These are phyloP conservation scores for Fusarium lateritium DNA, from an alignment of 2,329 filamentous ascomycete genomes.

Conservation along the genomic window DNA sequence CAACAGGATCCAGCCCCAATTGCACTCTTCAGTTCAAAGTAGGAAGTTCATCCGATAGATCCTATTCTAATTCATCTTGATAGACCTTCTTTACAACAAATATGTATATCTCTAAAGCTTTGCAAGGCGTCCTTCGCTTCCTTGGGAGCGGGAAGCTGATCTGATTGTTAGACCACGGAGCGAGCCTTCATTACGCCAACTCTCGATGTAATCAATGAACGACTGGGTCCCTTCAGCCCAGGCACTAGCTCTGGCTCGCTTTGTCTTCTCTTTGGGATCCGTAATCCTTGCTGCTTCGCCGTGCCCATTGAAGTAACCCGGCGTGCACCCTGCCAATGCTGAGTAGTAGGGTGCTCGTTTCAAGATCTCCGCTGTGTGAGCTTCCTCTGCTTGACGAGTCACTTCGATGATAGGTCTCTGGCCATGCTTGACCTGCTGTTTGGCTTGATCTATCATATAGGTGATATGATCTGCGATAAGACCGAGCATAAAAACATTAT, in stretches of 20 bases:
- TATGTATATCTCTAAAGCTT: background rate
- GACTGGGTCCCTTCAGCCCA: slow-evolving; percentile 9
- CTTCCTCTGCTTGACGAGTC: slow-evolving; percentile 2
- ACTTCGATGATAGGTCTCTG: slow-evolving; percentile 8
- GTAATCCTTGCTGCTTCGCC: slow-evolving; percentile 1
- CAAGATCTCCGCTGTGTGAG: slow-evolving; percentile 9
- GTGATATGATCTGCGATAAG: background rate
- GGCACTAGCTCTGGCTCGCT: slow-evolving; percentile 4
- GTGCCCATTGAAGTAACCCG: slow-evolving; percentile 8
- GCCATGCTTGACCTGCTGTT: background rate
- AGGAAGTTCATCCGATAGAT: too few species aligned
- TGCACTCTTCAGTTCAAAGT: too few species aligned
- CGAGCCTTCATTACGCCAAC: slow-evolving; percentile 1
- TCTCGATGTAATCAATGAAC: slow-evolving; percentile 3
- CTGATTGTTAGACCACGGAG: background rate
- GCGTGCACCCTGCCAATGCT: slow-evolving; percentile 5
- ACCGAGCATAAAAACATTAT: background rate
- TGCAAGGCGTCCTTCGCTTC: background rate
- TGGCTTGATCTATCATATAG: background rate
- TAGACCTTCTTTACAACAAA: too few species aligned
- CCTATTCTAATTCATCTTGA: too few species aligned
- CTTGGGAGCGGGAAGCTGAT: background rate
- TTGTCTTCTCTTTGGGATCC: slow-evolving; percentile 3
- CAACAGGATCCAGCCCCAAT: too few species aligned
- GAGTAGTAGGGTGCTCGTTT: slow-evolving; percentile 10